Conservation (phyloP, 2,329 filamentous ascomycete genomes). For the Ophiostoma sp. region DNA sequence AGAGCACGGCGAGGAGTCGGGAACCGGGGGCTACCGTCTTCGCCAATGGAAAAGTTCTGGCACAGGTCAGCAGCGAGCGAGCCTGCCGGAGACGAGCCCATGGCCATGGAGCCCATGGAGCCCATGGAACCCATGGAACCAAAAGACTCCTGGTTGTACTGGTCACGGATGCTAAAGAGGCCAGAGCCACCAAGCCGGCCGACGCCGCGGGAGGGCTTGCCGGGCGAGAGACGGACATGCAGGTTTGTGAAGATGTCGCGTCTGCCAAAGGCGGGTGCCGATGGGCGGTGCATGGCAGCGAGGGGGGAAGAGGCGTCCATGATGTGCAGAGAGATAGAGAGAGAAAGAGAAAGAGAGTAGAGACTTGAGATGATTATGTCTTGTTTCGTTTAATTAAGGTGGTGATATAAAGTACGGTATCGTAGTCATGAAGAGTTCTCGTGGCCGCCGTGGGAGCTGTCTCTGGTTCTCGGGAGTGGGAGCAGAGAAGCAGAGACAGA, state of each 20-base stretch:
- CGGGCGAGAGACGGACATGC: conserved; percentile 45
- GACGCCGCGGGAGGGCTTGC: conserved; percentile 46
- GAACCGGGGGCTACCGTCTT: conserved; percentile 68
- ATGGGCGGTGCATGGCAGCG: conserved; percentile 78
- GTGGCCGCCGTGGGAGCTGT: neutral
- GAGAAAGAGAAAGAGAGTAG: neutral
- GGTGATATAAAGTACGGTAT: conserved; percentile 14
- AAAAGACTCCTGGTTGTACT: conserved; percentile 70
- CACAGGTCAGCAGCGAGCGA: conserved; percentile 91
- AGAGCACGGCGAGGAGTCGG: conserved; percentile 78
- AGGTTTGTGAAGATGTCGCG: conserved; percentile 50
- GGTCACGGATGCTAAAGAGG: conserved; percentile 75
- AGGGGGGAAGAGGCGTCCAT: conserved; percentile 95
- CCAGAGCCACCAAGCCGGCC: conserved; percentile 28
- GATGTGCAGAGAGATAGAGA: conserved; percentile 27
- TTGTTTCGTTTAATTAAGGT: neutral
- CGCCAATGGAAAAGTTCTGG: conserved; percentile 94
- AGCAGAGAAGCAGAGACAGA: neutral
- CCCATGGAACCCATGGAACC: conserved; percentile 46
- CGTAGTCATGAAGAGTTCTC: conserved; percentile 13
- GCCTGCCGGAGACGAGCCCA: conserved; percentile 83
- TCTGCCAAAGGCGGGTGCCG: conserved; percentile 58
- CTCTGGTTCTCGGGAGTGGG: conserved; percentile 10
- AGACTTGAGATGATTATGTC: neutral
- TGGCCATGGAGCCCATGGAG: conserved; percentile 30